Percentiles rank a stretch among this genome's conserved stretches.
Conservation (phyloP, 345 rosid genomes). For the Eucalyptus lansdowneana region DNA sequence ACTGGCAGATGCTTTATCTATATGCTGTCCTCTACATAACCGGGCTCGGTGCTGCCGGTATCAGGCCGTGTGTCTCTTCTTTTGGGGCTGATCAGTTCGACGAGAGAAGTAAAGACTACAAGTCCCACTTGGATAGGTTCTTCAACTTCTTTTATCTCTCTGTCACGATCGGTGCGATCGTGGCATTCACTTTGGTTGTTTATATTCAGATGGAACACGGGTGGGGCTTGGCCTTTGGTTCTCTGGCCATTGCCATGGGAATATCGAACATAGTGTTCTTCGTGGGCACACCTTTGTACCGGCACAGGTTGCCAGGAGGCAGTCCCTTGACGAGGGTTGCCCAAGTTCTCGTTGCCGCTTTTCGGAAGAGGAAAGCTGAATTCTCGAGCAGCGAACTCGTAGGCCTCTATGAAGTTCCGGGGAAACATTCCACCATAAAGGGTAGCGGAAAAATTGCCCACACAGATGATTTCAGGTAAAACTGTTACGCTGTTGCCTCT, state of each 20-base stretch:
- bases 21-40: constrained; percentile 64
- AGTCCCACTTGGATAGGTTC: constrained; percentile 74
- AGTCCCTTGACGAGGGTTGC: constrained; percentile 90
- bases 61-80: constrained; percentile 92
- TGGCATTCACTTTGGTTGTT: constrained; percentile 83
- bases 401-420: constrained; percentile 74
- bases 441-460: constrained; percentile 80
- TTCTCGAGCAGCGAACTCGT: constrained; percentile 60
- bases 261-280: constrained; percentile 72
- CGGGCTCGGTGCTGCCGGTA: constrained; percentile 89
- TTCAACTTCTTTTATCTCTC: constrained; percentile 92
- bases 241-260: constrained; percentile 82
- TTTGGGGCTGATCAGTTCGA: constrained; percentile 98
- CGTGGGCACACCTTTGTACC: constrained; percentile 71
- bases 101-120: constrained; percentile 60
- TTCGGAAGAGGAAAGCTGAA: constrained; percentile 38
- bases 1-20: constrained; percentile 81
- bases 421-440: constrained; percentile 60
- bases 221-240: constrained; percentile 88
- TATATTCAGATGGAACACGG: constrained; percentile 71
- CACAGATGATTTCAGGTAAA: constrained; percentile 53
- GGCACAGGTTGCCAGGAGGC: constrained; percentile 94
- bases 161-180: constrained; percentile 74
- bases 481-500: background rate
- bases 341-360: constrained; percentile 77